Evolutionary conservation across 495 filamentous ascomycete species (phyloP), one percentile per base, ranked within the genome.

Genomic region (Tricharina praecox): DNA sequence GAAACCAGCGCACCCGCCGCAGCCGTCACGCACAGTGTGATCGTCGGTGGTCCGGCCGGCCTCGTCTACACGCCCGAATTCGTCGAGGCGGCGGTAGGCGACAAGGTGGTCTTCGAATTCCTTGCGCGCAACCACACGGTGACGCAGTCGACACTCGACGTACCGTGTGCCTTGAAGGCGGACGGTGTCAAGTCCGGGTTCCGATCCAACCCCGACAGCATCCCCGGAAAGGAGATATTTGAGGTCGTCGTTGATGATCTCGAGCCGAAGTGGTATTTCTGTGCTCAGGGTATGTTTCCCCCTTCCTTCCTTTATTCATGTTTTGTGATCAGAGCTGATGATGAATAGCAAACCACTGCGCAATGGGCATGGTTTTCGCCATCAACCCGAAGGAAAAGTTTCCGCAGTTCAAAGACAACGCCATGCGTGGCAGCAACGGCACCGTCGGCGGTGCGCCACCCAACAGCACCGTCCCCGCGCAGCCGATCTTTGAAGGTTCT

Each of bases 71-170:
- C 70, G 21, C 71, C 77, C 18, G 53, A 70, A 39, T 69, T 67
- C 52, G 48, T 84, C 44, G 65, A 61, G 39, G 76, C 75, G 41
- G 47, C 57, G 8, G 52, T 67, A 1, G 81, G 81, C 46, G 80
- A 80, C 59, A 70, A 71, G 49, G 68, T 85, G 28, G 73, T 80
- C 61, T 84, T 83, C 68, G 72, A 81, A 56, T 84, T 84, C 67
- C 67, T 69, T 54, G 68, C 72, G 10, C 68, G 68, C 37, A 76
- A 76, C 62, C 83, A 86, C 71, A 77, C 78, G 32, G 77, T 85
- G 39, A 76, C 67, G 2, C 77, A 85, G 63, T 76, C 78, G 39
- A 70, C 70, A 52, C 85, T 85, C 62, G 70, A 74, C 54, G 59
- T 70, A 35, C 80, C 82, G 0, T 88, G 82, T 67, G 61, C 69